Evolutionary conservation across 2,329 filamentous ascomycete species (phyloP), one percentile per base, ranked within the genome.

Genomic region (Monosporascus sp.): DNA sequence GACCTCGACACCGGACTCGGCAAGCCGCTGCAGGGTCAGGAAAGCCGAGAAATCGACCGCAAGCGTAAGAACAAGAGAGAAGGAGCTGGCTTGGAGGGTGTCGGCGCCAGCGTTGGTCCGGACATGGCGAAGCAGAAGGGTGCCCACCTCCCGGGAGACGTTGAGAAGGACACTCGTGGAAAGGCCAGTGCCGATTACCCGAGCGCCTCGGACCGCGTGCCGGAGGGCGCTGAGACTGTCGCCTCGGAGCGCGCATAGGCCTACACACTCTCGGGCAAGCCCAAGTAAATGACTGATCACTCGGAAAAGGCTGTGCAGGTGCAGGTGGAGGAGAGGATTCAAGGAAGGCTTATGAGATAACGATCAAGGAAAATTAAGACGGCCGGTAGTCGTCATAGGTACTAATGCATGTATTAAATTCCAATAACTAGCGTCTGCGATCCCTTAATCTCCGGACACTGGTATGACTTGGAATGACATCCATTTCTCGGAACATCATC

Each of bases 1-100:
- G 70, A 74, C 54, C 69, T 81, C 1, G 64, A 80, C 66, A 61
- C 62, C 16, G 72, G 75, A 1, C 60, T 70, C n/a, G 76, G 76
- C 2, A 72, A 73, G 56, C 77, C 77, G 0, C 53, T 71, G 5
- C 61, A 71, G 20, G 77, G 77, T 5, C 71, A 76, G 67, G 73
- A 71, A 6, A 66, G 66, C 45, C 61, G 66, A 17, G 76, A 81
- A 62, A 20, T 69, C 48, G 71, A 72, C 51, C 73, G 72, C n/a
- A 53, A 55, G 3, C 61, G 64, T 7, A 66, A 67, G 31, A 63
- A 63, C 22, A 74, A 73, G 62, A 71, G 70, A 49, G 69, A 72
- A 50, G 55, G 69, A 2, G 54, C 63, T 3, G 76, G 76, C 0
- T 52, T 78, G 1, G 73, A 71, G 26, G 73, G 74, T 8, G 64